A percentile compares a stretch with the other conserved stretches of the same genome.
Conservation (phyloP, 306 rosid species). For the Quercus glauca region DNA sequence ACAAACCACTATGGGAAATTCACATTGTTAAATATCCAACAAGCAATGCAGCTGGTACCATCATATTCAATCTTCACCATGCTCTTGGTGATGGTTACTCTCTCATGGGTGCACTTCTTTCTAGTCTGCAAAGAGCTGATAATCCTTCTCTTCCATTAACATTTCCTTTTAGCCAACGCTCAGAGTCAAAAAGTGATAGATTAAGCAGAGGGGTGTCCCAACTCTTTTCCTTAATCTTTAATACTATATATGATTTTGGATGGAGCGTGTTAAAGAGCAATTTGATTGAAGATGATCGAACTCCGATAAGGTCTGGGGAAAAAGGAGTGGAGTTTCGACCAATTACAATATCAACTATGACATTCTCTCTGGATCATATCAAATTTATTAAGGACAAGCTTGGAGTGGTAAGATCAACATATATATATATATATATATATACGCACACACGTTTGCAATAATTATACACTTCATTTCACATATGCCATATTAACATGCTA, state of each 20-base stretch:
- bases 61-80: slow-evolving; percentile 54
- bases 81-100: slow-evolving; percentile 71
- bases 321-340: slow-evolving; percentile 29
- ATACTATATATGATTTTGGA: slow-evolving; percentile 29
- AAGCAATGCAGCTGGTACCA: slow-evolving; percentile 30
- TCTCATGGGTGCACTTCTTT: slow-evolving; percentile 59
- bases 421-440: no score
- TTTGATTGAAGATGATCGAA: slow-evolving; percentile 40
- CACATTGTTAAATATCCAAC: slow-evolving; percentile 53
- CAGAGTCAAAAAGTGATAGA: background rate
- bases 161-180: slow-evolving; percentile 28
- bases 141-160: slow-evolving; percentile 55
- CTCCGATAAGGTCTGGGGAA: slow-evolving; percentile 43
- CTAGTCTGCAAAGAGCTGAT: slow-evolving; percentile 44
- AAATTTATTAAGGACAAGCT: slow-evolving; percentile 34
- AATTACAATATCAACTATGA: slow-evolving; percentile 24
- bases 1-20: slow-evolving; percentile 54
- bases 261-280: slow-evolving; percentile 38
- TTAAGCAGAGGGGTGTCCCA: background rate
- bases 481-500: no score
- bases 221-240: slow-evolving; percentile 5
- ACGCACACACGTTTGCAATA: background rate
- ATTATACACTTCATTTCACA: background rate
- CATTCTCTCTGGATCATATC: slow-evolving; percentile 30
- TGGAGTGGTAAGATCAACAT: slow-evolving; percentile 45